Percentiles rank a stretch among this genome's conserved stretches.
Evolutionary conservation across 805 yeast species (phyloP).

Genomic region (Jamesozyma piceae): DNA sequence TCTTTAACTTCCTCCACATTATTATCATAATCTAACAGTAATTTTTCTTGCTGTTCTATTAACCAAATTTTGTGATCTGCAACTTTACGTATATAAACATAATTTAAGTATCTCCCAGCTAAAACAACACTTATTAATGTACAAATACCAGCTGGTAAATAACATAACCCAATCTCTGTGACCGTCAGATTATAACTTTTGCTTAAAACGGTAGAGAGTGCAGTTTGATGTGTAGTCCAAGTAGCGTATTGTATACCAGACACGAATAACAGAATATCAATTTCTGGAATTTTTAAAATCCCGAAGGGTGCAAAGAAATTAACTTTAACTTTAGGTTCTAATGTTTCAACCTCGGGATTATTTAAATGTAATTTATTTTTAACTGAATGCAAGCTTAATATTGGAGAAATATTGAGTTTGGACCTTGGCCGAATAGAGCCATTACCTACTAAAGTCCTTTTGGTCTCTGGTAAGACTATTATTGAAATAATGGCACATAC

Average conservation of each 20-base stretch:
- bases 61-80: constrained; percentile 18
- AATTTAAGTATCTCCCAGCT: constrained; percentile 50
- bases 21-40: constrained; percentile 16
- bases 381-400: constrained; percentile 26
- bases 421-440: constrained; percentile 49
- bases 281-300: constrained; percentile 37
- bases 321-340: constrained; percentile 18
- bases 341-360: constrained; percentile 27
- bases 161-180: constrained; percentile 58
- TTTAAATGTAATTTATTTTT: constrained; percentile 22
- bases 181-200: constrained; percentile 42
- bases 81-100: constrained; percentile 27
- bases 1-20: constrained; percentile 13
- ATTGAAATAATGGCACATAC: constrained; percentile 30
- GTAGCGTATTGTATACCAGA: constrained; percentile 54
- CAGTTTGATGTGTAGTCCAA: constrained; percentile 63
- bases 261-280: constrained; percentile 43
- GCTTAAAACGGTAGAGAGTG: constrained; percentile 48
- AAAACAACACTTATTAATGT: constrained; percentile 51
- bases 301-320: constrained; percentile 34
- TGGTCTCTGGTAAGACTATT: constrained; percentile 62
- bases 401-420: constrained; percentile 37
- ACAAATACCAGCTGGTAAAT: constrained; percentile 65
- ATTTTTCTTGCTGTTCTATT: constrained; percentile 8
- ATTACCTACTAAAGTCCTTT: constrained; percentile 63